Conservation (phyloP, 1,139 yeast genomes). For the Debaryomyces nepalensis region DNA sequence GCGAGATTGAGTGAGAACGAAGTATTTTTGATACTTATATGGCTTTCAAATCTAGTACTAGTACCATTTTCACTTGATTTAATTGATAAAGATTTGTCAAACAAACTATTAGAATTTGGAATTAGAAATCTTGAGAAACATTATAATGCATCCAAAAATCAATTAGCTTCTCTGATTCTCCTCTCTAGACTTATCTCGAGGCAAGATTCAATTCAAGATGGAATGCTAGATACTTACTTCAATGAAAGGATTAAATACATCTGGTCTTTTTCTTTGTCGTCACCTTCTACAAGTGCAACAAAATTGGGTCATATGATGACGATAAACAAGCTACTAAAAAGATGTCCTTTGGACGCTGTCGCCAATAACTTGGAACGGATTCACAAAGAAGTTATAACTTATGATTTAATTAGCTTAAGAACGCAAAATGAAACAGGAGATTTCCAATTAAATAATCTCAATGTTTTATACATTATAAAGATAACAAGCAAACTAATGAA, state of each 20-base stretch:
- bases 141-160: slow-evolving; percentile 36
- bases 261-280: slow-evolving; percentile 27
- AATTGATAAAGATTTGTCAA: slow-evolving; percentile 40
- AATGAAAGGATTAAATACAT: slow-evolving; percentile 14
- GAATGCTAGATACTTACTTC: slow-evolving; percentile 28
- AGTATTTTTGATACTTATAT: slow-evolving; percentile 62
- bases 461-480: slow-evolving; percentile 39
- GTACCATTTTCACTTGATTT: slow-evolving; percentile 69
- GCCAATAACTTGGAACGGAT: slow-evolving; percentile 19
- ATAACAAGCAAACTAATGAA: slow-evolving; percentile 37
- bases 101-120: slow-evolving; percentile 40
- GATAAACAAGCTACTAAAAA: slow-evolving; percentile 42
- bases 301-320: slow-evolving; percentile 45
- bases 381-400: slow-evolving; percentile 22
- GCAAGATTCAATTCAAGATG: slow-evolving; percentile 27
- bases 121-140: slow-evolving; percentile 27
- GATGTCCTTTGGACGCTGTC: slow-evolving; percentile 20
- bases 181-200: slow-evolving; percentile 43
- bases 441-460: slow-evolving; percentile 25
- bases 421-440: slow-evolving; percentile 11
- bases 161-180: slow-evolving; percentile 39
- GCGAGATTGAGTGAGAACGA: slow-evolving; percentile 52
- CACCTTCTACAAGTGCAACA: slow-evolving; percentile 17
- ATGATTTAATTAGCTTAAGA: slow-evolving; percentile 17
- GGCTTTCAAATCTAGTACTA: slow-evolving; percentile 71